Conservation (phyloP, 805 yeast genomes). For the Alloascoidea hylecoeti region DNA sequence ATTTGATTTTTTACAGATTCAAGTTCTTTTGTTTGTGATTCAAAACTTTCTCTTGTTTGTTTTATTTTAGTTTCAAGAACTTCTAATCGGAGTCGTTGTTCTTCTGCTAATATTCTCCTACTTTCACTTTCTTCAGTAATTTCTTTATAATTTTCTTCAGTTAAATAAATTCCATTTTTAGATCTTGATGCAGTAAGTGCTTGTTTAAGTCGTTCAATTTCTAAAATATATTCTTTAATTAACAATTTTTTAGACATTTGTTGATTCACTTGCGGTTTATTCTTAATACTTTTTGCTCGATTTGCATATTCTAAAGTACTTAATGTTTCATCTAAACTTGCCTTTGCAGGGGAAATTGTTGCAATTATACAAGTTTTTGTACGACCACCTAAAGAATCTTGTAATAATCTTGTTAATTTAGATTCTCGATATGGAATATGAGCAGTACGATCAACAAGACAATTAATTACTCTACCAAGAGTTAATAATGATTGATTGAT, state of each 20-base stretch:
- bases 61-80: constrained; percentile 33
- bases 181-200: constrained; percentile 51
- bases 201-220: constrained; percentile 39
- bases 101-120: constrained; percentile 31
- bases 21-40: constrained; percentile 17
- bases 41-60: constrained; percentile 25
- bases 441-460: constrained; percentile 41
- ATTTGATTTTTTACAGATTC: constrained; percentile 9
- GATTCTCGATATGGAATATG: constrained; percentile 86
- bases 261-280: constrained; percentile 54
- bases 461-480: constrained; percentile 78
- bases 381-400: constrained; percentile 78
- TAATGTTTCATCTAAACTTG: constrained; percentile 67
- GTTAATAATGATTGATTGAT: constrained; percentile 82
- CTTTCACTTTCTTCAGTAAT: constrained; percentile 32
- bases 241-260: constrained; percentile 43
- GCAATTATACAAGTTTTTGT: constrained; percentile 83
- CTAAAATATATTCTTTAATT: constrained; percentile 35
- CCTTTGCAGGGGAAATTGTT: constrained; percentile 71
- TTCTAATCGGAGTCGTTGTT: constrained; percentile 31
- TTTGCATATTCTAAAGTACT: constrained; percentile 83
- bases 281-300: constrained; percentile 70
- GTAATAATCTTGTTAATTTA: constrained; percentile 62
- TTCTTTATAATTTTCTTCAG: constrained; percentile 31
- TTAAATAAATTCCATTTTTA: constrained; percentile 54